A percentile compares a stretch with the other conserved stretches of the same genome.
phyloP scores from a whole-genome alignment of 2,329 filamentous ascomycete species.

The Epichloe scottii region DNA sequence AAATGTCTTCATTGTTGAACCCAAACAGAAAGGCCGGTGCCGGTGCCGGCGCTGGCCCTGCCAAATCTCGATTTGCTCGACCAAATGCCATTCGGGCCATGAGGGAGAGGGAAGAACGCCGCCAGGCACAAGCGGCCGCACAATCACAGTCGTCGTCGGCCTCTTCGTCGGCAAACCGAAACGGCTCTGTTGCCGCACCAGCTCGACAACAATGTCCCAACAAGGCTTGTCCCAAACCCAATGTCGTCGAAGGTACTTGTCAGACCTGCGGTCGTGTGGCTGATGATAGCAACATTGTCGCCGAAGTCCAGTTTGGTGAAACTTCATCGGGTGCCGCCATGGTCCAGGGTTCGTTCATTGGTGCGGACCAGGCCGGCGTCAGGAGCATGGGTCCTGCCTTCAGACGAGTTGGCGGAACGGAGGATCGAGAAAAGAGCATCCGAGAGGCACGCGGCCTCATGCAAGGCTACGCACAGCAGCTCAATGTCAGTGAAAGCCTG shows the following conservation, averaged over 20 bases:
- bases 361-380: slow-evolving; percentile 71
- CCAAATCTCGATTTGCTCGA: slow-evolving; percentile 29
- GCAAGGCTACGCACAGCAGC: slow-evolving; percentile 47
- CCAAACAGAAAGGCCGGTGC: slow-evolving; percentile 23
- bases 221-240: slow-evolving; percentile 45
- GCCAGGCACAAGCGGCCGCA: slow-evolving; percentile 18
- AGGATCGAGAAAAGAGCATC: slow-evolving; percentile 47
- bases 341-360: slow-evolving; percentile 81
- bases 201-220: slow-evolving; percentile 41
- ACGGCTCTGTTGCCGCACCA: slow-evolving; percentile 20
- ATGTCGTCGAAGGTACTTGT: slow-evolving; percentile 58
- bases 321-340: slow-evolving; percentile 73
- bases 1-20: slow-evolving; percentile 36
- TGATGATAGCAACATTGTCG: slow-evolving; percentile 78
- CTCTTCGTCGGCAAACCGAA: slow-evolving; percentile 15
- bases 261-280: slow-evolving; percentile 74
- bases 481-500: slow-evolving; percentile 48
- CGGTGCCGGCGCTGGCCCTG: slow-evolving; percentile 13
- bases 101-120: slow-evolving; percentile 37
- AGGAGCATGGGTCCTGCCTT: slow-evolving; percentile 53
- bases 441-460: slow-evolving; percentile 46
- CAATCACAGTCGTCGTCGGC: slow-evolving; percentile 12
- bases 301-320: slow-evolving; percentile 87
- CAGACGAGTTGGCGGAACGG: slow-evolving; percentile 43
- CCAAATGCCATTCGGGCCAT: slow-evolving; percentile 38